Evolutionary conservation across 2,329 filamentous ascomycete species (phyloP).

Genomic region (Sphaerulina vaccinii): DNA sequence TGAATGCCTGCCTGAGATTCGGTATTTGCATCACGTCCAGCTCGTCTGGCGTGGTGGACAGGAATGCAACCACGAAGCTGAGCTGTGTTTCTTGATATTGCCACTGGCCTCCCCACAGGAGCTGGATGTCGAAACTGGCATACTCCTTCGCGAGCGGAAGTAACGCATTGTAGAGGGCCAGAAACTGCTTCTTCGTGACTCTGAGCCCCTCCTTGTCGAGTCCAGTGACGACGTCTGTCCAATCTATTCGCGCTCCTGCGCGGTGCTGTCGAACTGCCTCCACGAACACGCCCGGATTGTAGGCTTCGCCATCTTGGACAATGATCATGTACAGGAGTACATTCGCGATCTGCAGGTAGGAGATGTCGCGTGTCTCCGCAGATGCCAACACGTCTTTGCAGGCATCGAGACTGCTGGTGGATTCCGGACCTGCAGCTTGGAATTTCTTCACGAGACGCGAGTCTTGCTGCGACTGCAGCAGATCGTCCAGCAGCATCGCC

Average conservation of each 20-base stretch:
- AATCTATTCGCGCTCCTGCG: slow-evolving; percentile 58
- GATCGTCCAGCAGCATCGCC: slow-evolving; percentile 65
- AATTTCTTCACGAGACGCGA: slow-evolving; percentile 64
- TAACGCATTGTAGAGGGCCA: slow-evolving; percentile 76
- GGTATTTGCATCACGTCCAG: slow-evolving; percentile 85
- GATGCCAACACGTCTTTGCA: slow-evolving; percentile 59
- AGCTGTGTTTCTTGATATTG: slow-evolving; percentile 81
- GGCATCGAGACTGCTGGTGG: slow-evolving; percentile 72
- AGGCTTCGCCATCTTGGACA: slow-evolving; percentile 60
- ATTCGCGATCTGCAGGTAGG: slow-evolving; percentile 77
- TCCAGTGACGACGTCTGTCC: slow-evolving; percentile 68
- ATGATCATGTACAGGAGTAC: slow-evolving; percentile 71
- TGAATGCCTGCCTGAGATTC: slow-evolving; percentile 74
- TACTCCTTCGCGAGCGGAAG: slow-evolving; percentile 66
- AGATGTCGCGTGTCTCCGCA: slow-evolving; percentile 63
- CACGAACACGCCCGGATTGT: slow-evolving; percentile 68
- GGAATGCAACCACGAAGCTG: slow-evolving; percentile 87
- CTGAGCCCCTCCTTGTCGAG: slow-evolving; percentile 79
- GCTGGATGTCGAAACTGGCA: slow-evolving; percentile 75
- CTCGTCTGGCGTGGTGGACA: slow-evolving; percentile 70
- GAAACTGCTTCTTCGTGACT: slow-evolving; percentile 76
- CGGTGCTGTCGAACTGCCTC: slow-evolving; percentile 57
- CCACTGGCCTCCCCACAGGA: slow-evolving; percentile 86
- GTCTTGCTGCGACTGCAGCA: slow-evolving; percentile 58
- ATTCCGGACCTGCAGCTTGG: slow-evolving; percentile 70